phyloP scores from a whole-genome alignment of 208 protist genomes.

The Leishmania tarentolae region DNA sequence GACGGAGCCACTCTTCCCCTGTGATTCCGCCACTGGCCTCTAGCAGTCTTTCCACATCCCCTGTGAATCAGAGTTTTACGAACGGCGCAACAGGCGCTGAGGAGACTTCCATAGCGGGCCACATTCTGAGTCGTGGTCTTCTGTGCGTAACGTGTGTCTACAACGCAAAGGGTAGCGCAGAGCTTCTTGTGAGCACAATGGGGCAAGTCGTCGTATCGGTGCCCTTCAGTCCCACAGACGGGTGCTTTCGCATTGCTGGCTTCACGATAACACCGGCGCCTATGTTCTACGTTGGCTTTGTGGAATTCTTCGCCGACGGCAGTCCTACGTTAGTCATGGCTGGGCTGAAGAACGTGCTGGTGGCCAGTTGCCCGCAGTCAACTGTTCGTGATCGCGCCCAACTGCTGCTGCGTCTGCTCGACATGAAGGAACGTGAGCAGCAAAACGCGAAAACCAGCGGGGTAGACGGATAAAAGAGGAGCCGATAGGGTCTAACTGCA shows the following conservation, averaged over 20 bases:
- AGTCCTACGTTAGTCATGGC: conserved; percentile 70
- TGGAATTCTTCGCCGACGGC: conserved; percentile 75
- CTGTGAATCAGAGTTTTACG: conserved; percentile 22
- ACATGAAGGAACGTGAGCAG: conserved; percentile 23
- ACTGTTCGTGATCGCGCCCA: conserved; percentile 41
- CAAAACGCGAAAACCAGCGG: conserved; percentile 9
- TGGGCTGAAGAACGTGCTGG: conserved; percentile 66
- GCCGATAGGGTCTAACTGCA: background rate
- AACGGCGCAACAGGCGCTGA: conserved; percentile 7
- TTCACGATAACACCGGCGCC: conserved; percentile 64
- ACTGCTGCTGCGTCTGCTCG: conserved; percentile 61
- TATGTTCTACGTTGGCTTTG: conserved; percentile 79
- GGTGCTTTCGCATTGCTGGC: conserved; percentile 61
- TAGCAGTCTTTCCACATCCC: conserved; percentile 29
- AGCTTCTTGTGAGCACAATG: conserved; percentile 83
- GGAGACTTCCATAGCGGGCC: conserved; percentile 36
- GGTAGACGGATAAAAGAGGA: conserved; percentile 3
- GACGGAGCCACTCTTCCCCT: conserved; percentile 4
- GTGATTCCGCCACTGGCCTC: conserved; percentile 7
- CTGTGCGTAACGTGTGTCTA: conserved; percentile 43
- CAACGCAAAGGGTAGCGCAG: conserved; percentile 22
- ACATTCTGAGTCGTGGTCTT: conserved; percentile 77
- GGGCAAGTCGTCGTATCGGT: conserved; percentile 73
- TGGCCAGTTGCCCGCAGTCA: conserved; percentile 47
- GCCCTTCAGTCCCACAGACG: conserved; percentile 45